Evolutionary conservation across 2,329 filamentous ascomycete species (phyloP), one percentile per base, ranked within the genome.

Genomic region (Reticulascus tulasneorum): DNA sequence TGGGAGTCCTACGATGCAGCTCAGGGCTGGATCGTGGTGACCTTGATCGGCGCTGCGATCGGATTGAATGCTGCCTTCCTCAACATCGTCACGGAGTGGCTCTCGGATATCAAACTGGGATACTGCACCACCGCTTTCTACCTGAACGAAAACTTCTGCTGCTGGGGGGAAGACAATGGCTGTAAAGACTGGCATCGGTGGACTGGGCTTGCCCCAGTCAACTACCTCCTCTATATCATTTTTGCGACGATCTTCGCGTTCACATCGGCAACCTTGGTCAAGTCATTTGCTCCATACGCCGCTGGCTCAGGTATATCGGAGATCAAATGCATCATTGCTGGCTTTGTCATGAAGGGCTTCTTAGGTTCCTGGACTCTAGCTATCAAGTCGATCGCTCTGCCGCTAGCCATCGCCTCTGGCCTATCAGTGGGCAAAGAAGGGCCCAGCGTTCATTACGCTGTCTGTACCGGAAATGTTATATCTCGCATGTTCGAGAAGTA

Each of bases 271-370:
- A 81, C 76, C 23, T 71, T 98, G 25, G 93, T 98, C 55, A 93
- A 88, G 58, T 81, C 79, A 2, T 97, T 93, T 61, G 90, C 93
- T 5, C 93, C 93, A 0, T 98, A 98, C 58, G 93, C 93, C 9
- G 93, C 93, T 22, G 93, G 93, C 12, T 95, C 88, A 10, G 93
- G 93, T 25, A 98, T 98, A 40, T 96, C 89, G 10, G 93, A 98
- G 66, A 98, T 98, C 73, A 98, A 98, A 63, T 95, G 89, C 63
- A 97, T 98, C 56, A 95, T 98, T 55, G 93, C 91, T 5, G 93
- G 93, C 4, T 98, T 98, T 58, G 87, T 97, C 32, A 98, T 98
- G 93, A 96, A 97, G 63, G 93, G 90, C 0, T 98, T 98, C 54
- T 73, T 98, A 12, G 89, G 91, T 15, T 83, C 84, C 51, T 89